phyloP scores from a whole-genome alignment of 2,329 filamentous ascomycete species.

The Calonectria hawksworthii region DNA sequence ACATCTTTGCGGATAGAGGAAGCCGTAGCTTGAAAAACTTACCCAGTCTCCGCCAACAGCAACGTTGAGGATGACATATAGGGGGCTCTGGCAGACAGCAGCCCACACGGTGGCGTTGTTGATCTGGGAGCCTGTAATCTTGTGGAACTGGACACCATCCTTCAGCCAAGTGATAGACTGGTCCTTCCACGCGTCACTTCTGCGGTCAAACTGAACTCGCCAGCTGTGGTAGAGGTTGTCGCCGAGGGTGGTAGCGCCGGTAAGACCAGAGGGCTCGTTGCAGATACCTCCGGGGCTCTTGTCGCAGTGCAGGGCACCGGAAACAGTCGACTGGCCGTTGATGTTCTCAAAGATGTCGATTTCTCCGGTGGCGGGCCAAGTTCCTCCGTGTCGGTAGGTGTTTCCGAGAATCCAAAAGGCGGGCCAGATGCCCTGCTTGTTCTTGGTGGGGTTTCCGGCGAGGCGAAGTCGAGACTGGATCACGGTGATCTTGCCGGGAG shows the following conservation, averaged over 20 bases:
- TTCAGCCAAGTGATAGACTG: slow-evolving; percentile 67
- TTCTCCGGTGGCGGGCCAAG: slow-evolving; percentile 69
- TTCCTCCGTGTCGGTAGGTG: slow-evolving; percentile 59
- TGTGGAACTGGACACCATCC: slow-evolving; percentile 60
- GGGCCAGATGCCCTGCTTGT: slow-evolving; percentile 70
- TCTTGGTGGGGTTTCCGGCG: slow-evolving; percentile 55
- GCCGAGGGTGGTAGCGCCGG: slow-evolving; percentile 51
- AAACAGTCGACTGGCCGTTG: slow-evolving; percentile 62
- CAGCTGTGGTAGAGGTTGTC: slow-evolving; percentile 63
- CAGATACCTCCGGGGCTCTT: slow-evolving; percentile 60
- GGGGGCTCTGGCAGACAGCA: slow-evolving; percentile 62
- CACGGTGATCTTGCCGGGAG: slow-evolving; percentile 59
- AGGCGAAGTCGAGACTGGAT: slow-evolving; percentile 63
- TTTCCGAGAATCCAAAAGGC: slow-evolving; percentile 72
- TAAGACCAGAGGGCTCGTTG: slow-evolving; percentile 63
- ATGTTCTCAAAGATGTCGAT: slow-evolving; percentile 71
- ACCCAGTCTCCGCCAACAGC: slow-evolving; percentile 69
- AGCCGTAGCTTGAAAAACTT: slow-evolving; percentile 45
- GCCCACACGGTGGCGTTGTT: slow-evolving; percentile 63
- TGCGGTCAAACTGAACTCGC: slow-evolving; percentile 65
- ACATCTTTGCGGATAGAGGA: too few species aligned
- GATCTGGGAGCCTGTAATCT: slow-evolving; percentile 60
- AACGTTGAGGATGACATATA: slow-evolving; percentile 68
- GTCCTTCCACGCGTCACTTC: slow-evolving; percentile 57
- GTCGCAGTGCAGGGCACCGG: slow-evolving; percentile 68